These are phyloP conservation scores for Marchantia paleacea DNA, from an alignment of 225 moss, liverwort and hornwort genomes.

Conservation along the genomic window DNA sequence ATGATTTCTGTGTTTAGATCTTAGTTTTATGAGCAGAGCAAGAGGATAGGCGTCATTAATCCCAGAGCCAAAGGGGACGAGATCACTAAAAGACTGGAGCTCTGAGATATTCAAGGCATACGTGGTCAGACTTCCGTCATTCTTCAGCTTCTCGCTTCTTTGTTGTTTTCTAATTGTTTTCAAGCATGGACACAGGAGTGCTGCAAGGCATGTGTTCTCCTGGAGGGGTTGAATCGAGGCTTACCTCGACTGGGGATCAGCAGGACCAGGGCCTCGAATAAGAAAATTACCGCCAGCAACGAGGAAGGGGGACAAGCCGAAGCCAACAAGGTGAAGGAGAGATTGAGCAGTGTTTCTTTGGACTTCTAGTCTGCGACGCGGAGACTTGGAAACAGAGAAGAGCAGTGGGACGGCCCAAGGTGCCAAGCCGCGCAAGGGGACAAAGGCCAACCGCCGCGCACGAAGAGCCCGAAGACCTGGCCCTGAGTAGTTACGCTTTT, in stretches of 20 bases:
- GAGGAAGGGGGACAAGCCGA: background rate
- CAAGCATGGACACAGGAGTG: constrained; percentile 54
- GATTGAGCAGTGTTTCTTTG: background rate
- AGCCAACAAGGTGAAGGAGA: constrained; percentile 26
- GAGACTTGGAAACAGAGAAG: too few species aligned
- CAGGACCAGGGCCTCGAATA: constrained; percentile 59
- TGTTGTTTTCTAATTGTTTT: background rate
- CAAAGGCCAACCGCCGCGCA: too few species aligned
- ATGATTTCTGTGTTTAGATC: too few species aligned
- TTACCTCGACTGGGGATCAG: constrained; percentile 77
- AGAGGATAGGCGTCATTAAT: too few species aligned
- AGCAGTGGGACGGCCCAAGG: too few species aligned
- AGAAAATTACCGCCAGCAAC: background rate
- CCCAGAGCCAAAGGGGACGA: too few species aligned
- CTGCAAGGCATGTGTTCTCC: constrained; percentile 94
- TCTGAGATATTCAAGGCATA: background rate
- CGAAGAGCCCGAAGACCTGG: too few species aligned
- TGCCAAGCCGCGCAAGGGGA: too few species aligned
- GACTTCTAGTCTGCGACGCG: background rate
- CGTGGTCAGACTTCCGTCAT: background rate
- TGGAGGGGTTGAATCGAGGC: constrained; percentile 91
- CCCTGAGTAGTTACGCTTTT: too few species aligned
- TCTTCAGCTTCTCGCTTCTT: background rate
- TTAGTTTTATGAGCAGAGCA: too few species aligned
- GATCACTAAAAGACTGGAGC: background rate